Percentiles rank a stretch among this genome's conserved stretches.
phyloP scores from a whole-genome alignment of 305 asterid genomes.

The Solanum aculeatissimum region DNA sequence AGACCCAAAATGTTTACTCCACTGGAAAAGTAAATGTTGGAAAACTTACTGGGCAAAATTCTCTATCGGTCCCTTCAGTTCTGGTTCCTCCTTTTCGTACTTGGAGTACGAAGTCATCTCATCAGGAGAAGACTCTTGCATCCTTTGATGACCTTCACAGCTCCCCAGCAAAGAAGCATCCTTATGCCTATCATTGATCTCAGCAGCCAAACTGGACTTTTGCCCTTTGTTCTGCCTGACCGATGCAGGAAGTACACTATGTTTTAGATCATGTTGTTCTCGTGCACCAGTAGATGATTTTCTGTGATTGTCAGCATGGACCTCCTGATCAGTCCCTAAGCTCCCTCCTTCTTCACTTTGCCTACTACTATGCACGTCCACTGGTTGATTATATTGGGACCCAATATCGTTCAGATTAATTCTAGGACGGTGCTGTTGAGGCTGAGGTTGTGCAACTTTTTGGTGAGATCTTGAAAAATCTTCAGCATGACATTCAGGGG shows the following conservation, averaged over 20 bases:
- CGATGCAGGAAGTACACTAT: slow-evolving; percentile 26
- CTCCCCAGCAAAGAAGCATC: slow-evolving; percentile 48
- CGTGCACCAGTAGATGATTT: slow-evolving; percentile 29
- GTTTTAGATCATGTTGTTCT: slow-evolving; percentile 36
- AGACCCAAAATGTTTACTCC: not conserved
- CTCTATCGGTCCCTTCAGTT: slow-evolving; percentile 74
- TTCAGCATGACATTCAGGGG: slow-evolving; percentile 30
- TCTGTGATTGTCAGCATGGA: slow-evolving; percentile 33
- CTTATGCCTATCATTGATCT: slow-evolving; percentile 41
- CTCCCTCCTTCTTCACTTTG: slow-evolving; percentile 31
- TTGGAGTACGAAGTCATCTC: slow-evolving; percentile 48
- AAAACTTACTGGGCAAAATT: slow-evolving; percentile 68
- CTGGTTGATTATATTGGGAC: slow-evolving; percentile 24
- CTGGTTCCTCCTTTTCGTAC: slow-evolving; percentile 83
- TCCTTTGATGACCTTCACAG: slow-evolving; percentile 46
- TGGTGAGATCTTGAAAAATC: slow-evolving; percentile 41
- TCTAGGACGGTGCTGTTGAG: slow-evolving; percentile 30
- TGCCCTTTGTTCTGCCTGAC: slow-evolving; percentile 52
- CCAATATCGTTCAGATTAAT: slow-evolving; percentile 34
- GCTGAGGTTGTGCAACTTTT: slow-evolving; percentile 33
- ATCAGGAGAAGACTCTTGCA: slow-evolving; percentile 59
- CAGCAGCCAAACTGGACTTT: slow-evolving; percentile 34
- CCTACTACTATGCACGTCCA: slow-evolving; percentile 36
- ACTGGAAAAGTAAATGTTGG: not conserved
- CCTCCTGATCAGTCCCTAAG: slow-evolving; percentile 26